Percentiles rank a stretch among this genome's conserved stretches.
Evolutionary conservation across 78 protist genomes (phyloP).

Genomic region (Dictyostelium citrinum): DNA sequence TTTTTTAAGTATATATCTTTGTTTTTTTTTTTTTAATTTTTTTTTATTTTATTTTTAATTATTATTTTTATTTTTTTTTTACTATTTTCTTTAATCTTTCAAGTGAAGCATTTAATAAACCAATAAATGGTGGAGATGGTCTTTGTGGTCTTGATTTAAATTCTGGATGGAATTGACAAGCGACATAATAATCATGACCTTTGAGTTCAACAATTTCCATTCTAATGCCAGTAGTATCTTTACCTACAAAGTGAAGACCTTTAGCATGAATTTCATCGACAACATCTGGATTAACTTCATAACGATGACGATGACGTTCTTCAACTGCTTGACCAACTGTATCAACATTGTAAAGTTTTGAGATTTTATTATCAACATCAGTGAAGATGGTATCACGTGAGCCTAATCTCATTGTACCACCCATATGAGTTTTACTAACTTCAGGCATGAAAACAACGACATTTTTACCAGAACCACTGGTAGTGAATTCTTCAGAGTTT

Average conservation of each 20-base stretch:
- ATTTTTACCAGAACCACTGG: neutral
- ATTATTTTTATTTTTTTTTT: slow-evolving; percentile 25
- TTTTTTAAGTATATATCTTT: neutral
- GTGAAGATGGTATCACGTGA: slow-evolving; percentile 68
- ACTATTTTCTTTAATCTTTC: neutral
- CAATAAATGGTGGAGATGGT: slow-evolving; percentile 96
- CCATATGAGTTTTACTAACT: slow-evolving; percentile 89
- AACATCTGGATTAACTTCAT: slow-evolving; percentile 93
- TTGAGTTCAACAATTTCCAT: slow-evolving; percentile 87
- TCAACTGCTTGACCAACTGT: slow-evolving; percentile 76
- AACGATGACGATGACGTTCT: slow-evolving; percentile 98
- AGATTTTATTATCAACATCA: slow-evolving; percentile 32
- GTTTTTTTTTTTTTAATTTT: neutral
- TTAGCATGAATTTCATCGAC: slow-evolving; percentile 79
- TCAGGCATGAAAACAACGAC: slow-evolving; percentile 97
- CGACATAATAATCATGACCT: slow-evolving; percentile 90
- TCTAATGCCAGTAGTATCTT: slow-evolving; percentile 46
- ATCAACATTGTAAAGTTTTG: slow-evolving; percentile 72
- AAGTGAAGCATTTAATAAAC: slow-evolving; percentile 82
- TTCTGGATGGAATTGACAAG: slow-evolving; percentile 98
- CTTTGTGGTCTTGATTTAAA: slow-evolving; percentile 89
- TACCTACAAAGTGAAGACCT: slow-evolving; percentile 63
- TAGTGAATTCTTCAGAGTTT: slow-evolving; percentile 83
- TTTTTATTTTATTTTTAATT: neutral
- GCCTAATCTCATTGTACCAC: slow-evolving; percentile 99